These are phyloP conservation scores for Malus hybrid DNA, from an alignment of 331 rosid genomes.

Conservation along the genomic window DNA sequence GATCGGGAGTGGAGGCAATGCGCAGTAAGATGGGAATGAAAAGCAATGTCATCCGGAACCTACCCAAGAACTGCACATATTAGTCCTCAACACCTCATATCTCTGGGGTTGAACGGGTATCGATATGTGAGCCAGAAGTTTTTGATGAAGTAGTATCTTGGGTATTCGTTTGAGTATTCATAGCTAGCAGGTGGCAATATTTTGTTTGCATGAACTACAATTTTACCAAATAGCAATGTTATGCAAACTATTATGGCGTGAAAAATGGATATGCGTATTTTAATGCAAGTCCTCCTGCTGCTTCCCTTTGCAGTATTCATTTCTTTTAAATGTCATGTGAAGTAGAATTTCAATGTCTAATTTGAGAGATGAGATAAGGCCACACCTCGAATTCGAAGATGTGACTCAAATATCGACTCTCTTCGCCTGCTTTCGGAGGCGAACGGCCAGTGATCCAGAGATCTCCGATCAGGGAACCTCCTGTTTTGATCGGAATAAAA, in stretches of 20 bases:
- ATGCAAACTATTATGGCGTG: background rate
- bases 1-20: slow-evolving; percentile 79
- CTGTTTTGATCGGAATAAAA: too few species aligned
- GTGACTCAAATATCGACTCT: background rate
- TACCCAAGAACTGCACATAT: slow-evolving; percentile 71
- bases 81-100: slow-evolving; percentile 20
- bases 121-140: background rate
- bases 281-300: too few species aligned
- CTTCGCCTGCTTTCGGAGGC: background rate
- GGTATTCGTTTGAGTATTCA: background rate
- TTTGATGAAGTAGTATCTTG: background rate
- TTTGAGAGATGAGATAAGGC: too few species aligned
- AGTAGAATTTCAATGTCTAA: too few species aligned
- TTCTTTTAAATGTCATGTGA: too few species aligned
- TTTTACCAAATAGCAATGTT: background rate
- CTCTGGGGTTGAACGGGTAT: background rate
- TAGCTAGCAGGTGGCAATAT: background rate
- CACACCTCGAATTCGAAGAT: too few species aligned
- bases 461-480: too few species aligned
- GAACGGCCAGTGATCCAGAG: background rate
- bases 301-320: too few species aligned
- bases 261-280: background rate
- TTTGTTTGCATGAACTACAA: background rate
- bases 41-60: slow-evolving; percentile 81
- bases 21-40: slow-evolving; percentile 79